Percentiles rank a stretch among this genome's conserved stretches.
These are phyloP conservation scores for Chrysoporthe deuterocubensis DNA, from an alignment of 2,329 filamentous ascomycete genomes.

Conservation along the genomic window DNA sequence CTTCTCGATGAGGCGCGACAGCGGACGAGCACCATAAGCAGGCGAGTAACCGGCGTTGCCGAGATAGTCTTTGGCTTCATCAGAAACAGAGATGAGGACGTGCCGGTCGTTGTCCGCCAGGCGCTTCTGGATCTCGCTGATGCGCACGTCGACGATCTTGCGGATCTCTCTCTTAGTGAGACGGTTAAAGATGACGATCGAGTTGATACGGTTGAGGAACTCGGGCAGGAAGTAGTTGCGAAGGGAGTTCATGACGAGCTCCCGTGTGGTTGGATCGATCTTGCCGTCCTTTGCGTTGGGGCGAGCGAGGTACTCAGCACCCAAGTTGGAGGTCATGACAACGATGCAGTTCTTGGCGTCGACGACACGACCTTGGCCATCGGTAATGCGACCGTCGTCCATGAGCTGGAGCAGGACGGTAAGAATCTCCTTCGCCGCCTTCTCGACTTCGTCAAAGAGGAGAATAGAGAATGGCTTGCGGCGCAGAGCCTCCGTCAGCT, in stretches of 20 bases:
- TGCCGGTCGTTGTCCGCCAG: conserved; percentile 85
- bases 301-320: conserved; percentile 88
- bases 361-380: conserved; percentile 92
- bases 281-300: conserved; percentile 77
- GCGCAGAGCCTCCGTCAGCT: conserved; percentile 91
- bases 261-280: conserved; percentile 83
- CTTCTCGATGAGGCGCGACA: conserved; percentile 91
- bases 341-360: conserved; percentile 98
- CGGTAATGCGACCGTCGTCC: conserved; percentile 98
- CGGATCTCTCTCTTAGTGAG: conserved; percentile 89
- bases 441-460: conserved; percentile 97
- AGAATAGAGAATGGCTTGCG: conserved; percentile 97
- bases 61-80: conserved; percentile 90
- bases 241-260: conserved; percentile 88
- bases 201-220: conserved; percentile 97
- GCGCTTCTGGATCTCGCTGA: conserved; percentile 88
- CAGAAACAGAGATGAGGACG: conserved; percentile 78
- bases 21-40: conserved; percentile 88
- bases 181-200: conserved; percentile 97
- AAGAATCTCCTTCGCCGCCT: conserved; percentile 95
- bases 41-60: conserved; percentile 92
- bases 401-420: conserved; percentile 98
- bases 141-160: conserved; percentile 90
- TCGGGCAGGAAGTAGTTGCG: conserved; percentile 97
- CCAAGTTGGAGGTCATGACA: conserved; percentile 98